Evolutionary conservation across 371 early-diverging fungal genomes (phyloP).

Genomic region (Mortierella sp.): DNA sequence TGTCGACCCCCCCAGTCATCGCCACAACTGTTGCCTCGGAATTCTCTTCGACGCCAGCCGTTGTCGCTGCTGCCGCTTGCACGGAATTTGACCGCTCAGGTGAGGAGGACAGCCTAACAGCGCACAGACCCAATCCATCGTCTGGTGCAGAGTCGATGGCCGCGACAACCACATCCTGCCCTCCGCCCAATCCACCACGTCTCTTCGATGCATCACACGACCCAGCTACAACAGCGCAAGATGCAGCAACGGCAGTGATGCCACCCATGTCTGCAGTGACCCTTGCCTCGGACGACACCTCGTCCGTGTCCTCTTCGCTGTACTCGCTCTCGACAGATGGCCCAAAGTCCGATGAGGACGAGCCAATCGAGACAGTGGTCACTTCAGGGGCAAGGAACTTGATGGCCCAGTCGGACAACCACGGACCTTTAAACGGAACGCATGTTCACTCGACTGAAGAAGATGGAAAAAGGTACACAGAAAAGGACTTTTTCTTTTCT

Average conservation of each 20-base stretch:
- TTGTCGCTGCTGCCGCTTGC: too few species aligned
- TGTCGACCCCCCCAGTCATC: too few species aligned
- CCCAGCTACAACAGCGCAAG: conserved; percentile 20
- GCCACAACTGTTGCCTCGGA: too few species aligned
- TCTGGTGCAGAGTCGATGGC: too few species aligned
- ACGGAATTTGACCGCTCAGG: too few species aligned
- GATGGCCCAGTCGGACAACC: not conserved
- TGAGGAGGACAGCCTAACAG: too few species aligned
- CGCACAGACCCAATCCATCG: too few species aligned
- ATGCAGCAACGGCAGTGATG: not conserved
- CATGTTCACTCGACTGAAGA: conserved; percentile 30
- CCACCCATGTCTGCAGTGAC: not conserved
- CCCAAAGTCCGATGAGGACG: not conserved
- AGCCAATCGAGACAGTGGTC: conserved; percentile 25
- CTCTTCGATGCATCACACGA: too few species aligned
- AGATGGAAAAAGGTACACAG: conserved; percentile 43
- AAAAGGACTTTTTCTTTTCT: not conserved
- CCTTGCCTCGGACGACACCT: not conserved
- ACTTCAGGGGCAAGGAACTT: conserved; percentile 26
- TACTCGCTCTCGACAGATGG: not conserved
- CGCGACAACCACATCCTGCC: too few species aligned
- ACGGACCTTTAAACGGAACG: not conserved
- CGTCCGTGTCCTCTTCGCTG: not conserved
- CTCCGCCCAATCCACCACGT: too few species aligned
- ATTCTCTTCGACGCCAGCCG: too few species aligned